A percentile compares a stretch with the other conserved stretches of the same genome.
Evolutionary conservation across 2,329 filamentous ascomycete species (phyloP).

Genomic region (Aspergillus candidus): DNA sequence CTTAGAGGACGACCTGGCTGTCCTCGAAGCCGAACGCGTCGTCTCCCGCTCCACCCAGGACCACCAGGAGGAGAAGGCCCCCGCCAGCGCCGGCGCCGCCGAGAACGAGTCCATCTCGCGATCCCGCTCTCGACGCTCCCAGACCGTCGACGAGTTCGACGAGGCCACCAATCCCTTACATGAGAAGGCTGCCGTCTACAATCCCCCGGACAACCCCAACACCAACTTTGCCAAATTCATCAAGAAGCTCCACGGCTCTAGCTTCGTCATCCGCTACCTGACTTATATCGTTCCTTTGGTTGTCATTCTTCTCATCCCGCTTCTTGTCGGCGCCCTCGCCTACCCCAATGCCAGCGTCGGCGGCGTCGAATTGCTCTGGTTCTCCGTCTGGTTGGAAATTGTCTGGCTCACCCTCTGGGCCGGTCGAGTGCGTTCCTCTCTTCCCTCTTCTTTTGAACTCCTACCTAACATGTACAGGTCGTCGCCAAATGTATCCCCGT

Average conservation of each 20-base stretch:
- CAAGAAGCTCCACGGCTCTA: slow-evolving; percentile 60
- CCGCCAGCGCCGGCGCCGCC: slow-evolving; percentile 30
- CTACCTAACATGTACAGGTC: slow-evolving; percentile 35
- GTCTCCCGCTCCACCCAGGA: slow-evolving; percentile 41
- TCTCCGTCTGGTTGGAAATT: slow-evolving; percentile 90
- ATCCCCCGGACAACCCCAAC: slow-evolving; percentile 56
- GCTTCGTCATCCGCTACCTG: slow-evolving; percentile 62
- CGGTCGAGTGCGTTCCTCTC: slow-evolving; percentile 44
- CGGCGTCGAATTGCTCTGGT: slow-evolving; percentile 77
- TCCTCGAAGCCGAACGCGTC: slow-evolving; percentile 60
- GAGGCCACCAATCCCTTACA: slow-evolving; percentile 63
- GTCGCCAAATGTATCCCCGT: slow-evolving; percentile 60
- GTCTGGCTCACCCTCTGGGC: slow-evolving; percentile 90
- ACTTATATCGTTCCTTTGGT: slow-evolving; percentile 64
- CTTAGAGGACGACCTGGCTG: slow-evolving; percentile 59
- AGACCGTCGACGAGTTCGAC: slow-evolving; percentile 61
- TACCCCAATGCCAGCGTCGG: slow-evolving; percentile 60
- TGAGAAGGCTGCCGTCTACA: slow-evolving; percentile 59
- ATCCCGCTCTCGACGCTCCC: slow-evolving; percentile 48
- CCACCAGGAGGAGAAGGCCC: slow-evolving; percentile 24
- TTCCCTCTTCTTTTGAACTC: background rate
- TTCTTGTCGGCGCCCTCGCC: slow-evolving; percentile 58
- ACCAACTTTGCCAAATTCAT: slow-evolving; percentile 59
- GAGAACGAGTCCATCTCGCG: slow-evolving; percentile 44
- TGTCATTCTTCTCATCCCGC: slow-evolving; percentile 59